These are phyloP conservation scores for Dalbergia cochinchinensis DNA, from an alignment of 306 rosid species.

Conservation along the genomic window DNA sequence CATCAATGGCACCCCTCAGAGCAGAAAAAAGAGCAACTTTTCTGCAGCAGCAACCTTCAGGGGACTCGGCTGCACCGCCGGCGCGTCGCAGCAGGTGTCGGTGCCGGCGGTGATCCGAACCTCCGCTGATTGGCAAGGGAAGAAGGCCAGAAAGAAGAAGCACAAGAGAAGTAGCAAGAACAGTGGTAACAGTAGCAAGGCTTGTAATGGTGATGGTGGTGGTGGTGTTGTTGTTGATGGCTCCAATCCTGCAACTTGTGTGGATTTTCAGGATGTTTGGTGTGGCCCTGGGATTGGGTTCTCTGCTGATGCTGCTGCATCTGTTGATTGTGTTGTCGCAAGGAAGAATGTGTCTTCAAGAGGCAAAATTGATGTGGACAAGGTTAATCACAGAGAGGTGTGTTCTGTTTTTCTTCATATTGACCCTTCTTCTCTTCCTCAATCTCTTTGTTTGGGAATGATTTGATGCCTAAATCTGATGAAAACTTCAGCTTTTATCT, in stretches of 20 bases:
- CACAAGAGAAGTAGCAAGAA: conserved; percentile 46
- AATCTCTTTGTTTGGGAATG: background rate
- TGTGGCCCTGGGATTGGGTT: conserved; percentile 97
- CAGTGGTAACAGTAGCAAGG: conserved; percentile 16
- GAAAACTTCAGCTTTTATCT: background rate
- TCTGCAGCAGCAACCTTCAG: conserved; percentile 71
- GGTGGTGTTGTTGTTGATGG: conserved; percentile 48
- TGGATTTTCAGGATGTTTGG: conserved; percentile 94
- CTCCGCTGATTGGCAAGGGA: conserved; percentile 89
- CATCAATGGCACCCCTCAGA: background rate
- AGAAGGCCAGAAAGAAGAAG: conserved; percentile 72
- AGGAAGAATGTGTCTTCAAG: conserved; percentile 69
- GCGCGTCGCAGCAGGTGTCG: conserved; percentile 83
- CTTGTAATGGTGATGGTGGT: conserved; percentile 40
- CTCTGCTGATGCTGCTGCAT: conserved; percentile 77
- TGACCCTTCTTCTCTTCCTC: background rate
- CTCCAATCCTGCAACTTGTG: conserved; percentile 52
- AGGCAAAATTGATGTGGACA: conserved; percentile 78
- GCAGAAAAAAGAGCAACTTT: conserved; percentile 74
- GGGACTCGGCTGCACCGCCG: conserved; percentile 85
- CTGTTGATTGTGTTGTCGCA: conserved; percentile 81
- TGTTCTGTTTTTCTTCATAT: background rate
- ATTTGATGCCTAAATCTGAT: conserved; percentile 13
- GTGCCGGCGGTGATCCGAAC: conserved; percentile 86
- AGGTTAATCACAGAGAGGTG: conserved; percentile 71